phyloP scores from a whole-genome alignment of 2,329 filamentous ascomycete species.

The Fusarium palustre region DNA sequence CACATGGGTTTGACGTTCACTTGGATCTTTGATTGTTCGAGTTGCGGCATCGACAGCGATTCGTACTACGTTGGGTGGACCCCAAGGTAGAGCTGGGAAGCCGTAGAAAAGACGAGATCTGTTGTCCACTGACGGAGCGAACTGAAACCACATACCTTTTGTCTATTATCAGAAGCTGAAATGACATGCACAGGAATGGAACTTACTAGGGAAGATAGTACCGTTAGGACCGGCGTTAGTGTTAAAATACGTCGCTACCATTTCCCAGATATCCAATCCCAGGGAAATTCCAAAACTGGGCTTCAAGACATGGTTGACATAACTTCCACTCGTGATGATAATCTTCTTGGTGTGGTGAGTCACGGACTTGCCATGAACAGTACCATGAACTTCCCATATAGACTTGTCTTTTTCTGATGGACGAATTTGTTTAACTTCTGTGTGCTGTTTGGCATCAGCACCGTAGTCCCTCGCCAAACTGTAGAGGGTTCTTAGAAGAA shows the following conservation, averaged over 20 bases:
- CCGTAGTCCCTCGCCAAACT: constrained; percentile 28
- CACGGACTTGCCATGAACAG: background rate
- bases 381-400: constrained; percentile 20
- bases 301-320: constrained; percentile 29
- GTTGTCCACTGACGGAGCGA: constrained; percentile 5
- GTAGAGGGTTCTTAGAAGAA: constrained; percentile 15
- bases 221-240: constrained; percentile 30
- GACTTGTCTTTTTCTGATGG: constrained; percentile 4
- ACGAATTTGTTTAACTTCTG: constrained; percentile 10
- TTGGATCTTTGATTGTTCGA: constrained; percentile 17
- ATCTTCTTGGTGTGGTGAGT: constrained; percentile 23
- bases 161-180: background rate
- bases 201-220: constrained; percentile 32
- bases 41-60: constrained; percentile 34
- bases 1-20: constrained; percentile 1
- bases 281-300: constrained; percentile 28
- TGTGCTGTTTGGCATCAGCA: constrained; percentile 24
- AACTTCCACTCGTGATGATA: constrained; percentile 17
- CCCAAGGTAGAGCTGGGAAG: constrained; percentile 28
- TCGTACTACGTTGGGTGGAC: constrained; percentile 25
- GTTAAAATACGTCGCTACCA: constrained; percentile 35
- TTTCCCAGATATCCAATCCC: constrained; percentile 34
- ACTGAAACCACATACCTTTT: constrained; percentile 35
- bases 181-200: fast-evolving
- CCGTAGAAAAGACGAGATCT: constrained; percentile 33